Base-by-base conservation (phyloP, 2,329 filamentous ascomycete genomes). In the Cryphonectria naterciae region DNA sequence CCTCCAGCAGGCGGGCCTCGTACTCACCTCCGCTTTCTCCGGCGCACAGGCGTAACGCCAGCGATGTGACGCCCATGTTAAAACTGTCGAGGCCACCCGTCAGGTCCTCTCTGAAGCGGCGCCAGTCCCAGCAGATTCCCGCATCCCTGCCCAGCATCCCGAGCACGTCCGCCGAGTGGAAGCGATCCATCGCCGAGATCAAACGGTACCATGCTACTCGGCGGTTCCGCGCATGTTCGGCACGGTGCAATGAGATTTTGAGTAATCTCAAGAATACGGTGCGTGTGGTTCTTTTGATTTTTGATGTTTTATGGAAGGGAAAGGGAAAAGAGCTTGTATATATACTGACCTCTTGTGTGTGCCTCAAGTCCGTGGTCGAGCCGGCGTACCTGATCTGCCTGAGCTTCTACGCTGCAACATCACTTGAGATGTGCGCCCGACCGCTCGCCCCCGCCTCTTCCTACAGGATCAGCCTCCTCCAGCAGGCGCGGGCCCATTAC, bases 331-430 rank as follows among this genome's bases (percentile, higher is more conserved):
- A 46, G 43, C 15, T 46, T n/a, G 11, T 56, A 5, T 11, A 49
- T 32, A 68, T 61, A 22, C 67, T 52, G 19, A 68, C 63, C 4
- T 63, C 15, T 7, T 35, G 22, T 5, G 35, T 5, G 0, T 37
- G 37, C n/a, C 22, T 49, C 46, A 49, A 78, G 77, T 80, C 80
- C 17, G 76, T 81, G 37, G 79, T 86, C 28, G 85, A 88, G 75
- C 85, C 86, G 1, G 80, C 86, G 8, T 85, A 89, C 75, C 80
- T 88, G 46, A 86, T 89, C 74, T 89, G 88, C 72, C 81, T 90
- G 7, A 84, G 88, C 76, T 89, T 89, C 77, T 90, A 89, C 73
- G 87, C 87, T n/a, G 88, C 88, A 28, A 85, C 83, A n/a, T 85
- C 87, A 19, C 82, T 88, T 58, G 88, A 89, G 75, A 85, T 86